Evolutionary conservation across 192 early-diverging fungal species (phyloP).

Genomic region (Gamsiella multidivaricata): DNA sequence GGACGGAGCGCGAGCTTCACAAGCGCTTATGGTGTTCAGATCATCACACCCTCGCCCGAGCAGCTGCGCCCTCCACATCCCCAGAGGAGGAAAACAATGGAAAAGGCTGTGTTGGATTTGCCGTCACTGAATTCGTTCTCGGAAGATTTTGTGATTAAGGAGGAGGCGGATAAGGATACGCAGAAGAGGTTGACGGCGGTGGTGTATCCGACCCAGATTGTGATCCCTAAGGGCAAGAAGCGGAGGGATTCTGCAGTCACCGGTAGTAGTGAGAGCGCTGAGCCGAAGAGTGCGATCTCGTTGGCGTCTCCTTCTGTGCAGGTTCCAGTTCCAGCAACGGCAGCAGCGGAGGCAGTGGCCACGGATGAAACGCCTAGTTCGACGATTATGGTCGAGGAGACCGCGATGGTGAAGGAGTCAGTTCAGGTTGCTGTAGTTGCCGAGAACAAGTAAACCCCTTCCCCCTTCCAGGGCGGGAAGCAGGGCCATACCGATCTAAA

Average conservation of each 20-base stretch:
- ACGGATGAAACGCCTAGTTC: slow-evolving; percentile 1
- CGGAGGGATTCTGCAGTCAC: slow-evolving; percentile 4
- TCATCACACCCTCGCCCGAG: slow-evolving; percentile 10
- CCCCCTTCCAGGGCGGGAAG: too few relatives aligned
- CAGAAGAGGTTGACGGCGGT: slow-evolving; percentile 39
- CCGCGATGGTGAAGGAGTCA: not conserved
- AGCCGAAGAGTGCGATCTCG: slow-evolving; percentile 12
- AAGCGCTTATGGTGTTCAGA: slow-evolving; percentile 43
- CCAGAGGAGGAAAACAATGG: slow-evolving; percentile 6
- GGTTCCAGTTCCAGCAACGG: too few relatives aligned
- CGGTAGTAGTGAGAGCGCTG: not conserved
- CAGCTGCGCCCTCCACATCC: too few relatives aligned
- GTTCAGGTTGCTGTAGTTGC: too few relatives aligned
- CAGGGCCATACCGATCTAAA: too few relatives aligned
- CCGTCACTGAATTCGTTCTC: slow-evolving; percentile 49
- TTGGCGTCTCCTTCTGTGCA: slow-evolving; percentile 15
- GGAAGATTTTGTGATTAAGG: slow-evolving; percentile 34
- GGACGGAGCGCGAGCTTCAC: slow-evolving; percentile 50
- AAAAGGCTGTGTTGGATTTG: slow-evolving; percentile 32
- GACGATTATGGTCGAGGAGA: slow-evolving; percentile 15
- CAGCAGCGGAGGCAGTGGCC: too few relatives aligned
- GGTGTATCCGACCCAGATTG: slow-evolving; percentile 50
- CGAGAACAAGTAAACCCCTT: too few relatives aligned
- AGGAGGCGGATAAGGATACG: slow-evolving; percentile 11
- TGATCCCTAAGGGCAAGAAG: slow-evolving; percentile 45